Base-by-base conservation (phyloP, 2,329 filamentous ascomycete genomes). In the Colletotrichum siamense region DNA sequence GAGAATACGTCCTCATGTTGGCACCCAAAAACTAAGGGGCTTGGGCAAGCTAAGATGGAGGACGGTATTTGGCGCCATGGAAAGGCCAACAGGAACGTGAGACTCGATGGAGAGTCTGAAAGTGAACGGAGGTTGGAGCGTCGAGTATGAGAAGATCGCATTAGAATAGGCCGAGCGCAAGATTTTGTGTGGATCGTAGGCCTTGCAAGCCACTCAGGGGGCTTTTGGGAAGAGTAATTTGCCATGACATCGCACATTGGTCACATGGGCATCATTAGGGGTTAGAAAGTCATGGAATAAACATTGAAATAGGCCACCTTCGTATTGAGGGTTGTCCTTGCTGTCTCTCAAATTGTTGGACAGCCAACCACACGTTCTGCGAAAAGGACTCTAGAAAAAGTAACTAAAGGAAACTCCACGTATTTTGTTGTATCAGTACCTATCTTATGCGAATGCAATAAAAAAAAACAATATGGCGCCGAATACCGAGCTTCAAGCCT, bases 1-100 rank as follows among this genome's bases (percentile, higher is more conserved):
- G 96, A 81, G 97, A 99, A 85, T 99, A 99, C 84, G 95, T 99
- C n/a, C 85, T 99, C 76, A 97, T 99, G 95, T 89, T 98, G 75
- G 89, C 91, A 44, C 89, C 90, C 5, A 85, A 85, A 66, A 84
- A 86, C 62, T 90, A 44, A 32, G n/a, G 18, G 13, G 13, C 8
- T 59, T 61, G 15, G 18, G 30, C 32, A 22, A n/a, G 30, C 59
- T 13, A n/a, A 52, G 59, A 63, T 63, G 16, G n/a, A 36, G 28
- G 5, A 34, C 59, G 30, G 24, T 28, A 59, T 12, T 52, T 24
- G 44, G n/a, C 44, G 22, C 55, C 26, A 28, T 28, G 55, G 55
- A 26, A 59, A 30, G 55, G 22, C 55, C 55, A 30, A 26, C 24
- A 59, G 24, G 24, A 59, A 59, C 44, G 44, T 22, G 44, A 52